phyloP scores from a whole-genome alignment of 148 eudicot species.

The Cornus suecica region DNA sequence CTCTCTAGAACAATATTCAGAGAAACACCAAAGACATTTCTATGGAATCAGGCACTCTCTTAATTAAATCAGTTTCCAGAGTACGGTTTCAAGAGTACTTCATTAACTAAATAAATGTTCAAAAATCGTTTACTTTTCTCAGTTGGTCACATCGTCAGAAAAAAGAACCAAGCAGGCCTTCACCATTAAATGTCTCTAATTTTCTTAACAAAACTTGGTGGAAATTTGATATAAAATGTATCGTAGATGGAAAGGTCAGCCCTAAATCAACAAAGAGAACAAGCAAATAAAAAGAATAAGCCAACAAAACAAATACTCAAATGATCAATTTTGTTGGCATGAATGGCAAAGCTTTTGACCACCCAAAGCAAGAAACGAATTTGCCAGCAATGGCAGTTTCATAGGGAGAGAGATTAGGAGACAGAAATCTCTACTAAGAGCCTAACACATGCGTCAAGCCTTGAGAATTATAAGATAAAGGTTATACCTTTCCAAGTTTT shows the following conservation, averaged over 20 bases:
- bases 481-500: constrained; percentile 72
- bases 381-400: neutral
- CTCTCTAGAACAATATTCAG: no score
- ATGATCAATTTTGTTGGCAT: no score
- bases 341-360: no score
- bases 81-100: no score
- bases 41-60: no score
- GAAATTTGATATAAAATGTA: neutral
- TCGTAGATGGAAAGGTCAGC: neutral
- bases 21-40: no score
- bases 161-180: neutral
- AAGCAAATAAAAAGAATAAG: no score
- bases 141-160: no score
- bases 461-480: neutral
- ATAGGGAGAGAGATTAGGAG: neutral
- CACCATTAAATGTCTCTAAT: neutral
- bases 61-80: no score
- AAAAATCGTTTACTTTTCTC: no score
- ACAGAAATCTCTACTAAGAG: neutral
- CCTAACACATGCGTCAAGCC: neutral
- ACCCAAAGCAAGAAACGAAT: neutral
- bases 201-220: neutral
- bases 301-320: no score
- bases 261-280: neutral
- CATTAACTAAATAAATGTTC: no score